Evolutionary conservation across 495 filamentous ascomycete genomes (phyloP).

Genomic region (Aspergillus diversus): DNA sequence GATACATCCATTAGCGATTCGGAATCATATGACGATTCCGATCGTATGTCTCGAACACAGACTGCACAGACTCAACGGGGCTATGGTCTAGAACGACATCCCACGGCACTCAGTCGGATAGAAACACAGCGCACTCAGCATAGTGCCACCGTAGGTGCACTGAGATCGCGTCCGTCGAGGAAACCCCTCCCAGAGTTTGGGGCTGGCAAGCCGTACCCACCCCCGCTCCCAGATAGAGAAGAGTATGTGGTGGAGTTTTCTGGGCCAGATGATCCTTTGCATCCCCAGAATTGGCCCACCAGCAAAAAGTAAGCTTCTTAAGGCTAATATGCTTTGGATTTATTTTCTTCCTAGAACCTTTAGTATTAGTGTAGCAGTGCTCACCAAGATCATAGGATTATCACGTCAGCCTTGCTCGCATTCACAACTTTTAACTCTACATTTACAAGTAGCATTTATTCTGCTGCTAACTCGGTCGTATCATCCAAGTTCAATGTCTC

Average conservation of each 20-base stretch:
- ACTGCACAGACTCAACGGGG: slow-evolving; percentile 58
- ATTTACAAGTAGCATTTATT: slow-evolving; percentile 65
- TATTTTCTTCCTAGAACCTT: not conserved
- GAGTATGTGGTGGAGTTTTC: slow-evolving; percentile 89
- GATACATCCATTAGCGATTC: slow-evolving; percentile 23
- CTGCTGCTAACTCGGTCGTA: slow-evolving; percentile 52
- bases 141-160: slow-evolving; percentile 70
- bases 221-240: slow-evolving; percentile 69
- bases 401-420: slow-evolving; percentile 72
- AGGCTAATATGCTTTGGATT: not conserved
- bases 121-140: slow-evolving; percentile 76
- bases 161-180: slow-evolving; percentile 53
- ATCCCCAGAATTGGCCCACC: slow-evolving; percentile 83
- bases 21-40: slow-evolving; percentile 18
- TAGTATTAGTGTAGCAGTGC: not conserved
- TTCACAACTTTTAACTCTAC: slow-evolving; percentile 76
- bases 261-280: slow-evolving; percentile 75
- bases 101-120: slow-evolving; percentile 76
- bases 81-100: slow-evolving; percentile 64
- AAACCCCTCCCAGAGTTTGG: slow-evolving; percentile 66
- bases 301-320: slow-evolving; percentile 66
- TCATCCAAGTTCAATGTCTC: slow-evolving; percentile 55
- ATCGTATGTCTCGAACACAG: slow-evolving; percentile 58
- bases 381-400: slow-evolving; percentile 43
- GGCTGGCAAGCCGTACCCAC: slow-evolving; percentile 78